Percentiles rank a stretch among this genome's conserved stretches.
Evolutionary conservation across 192 early-diverging fungal species (phyloP).

Genomic region (Entomortierella lignicola): DNA sequence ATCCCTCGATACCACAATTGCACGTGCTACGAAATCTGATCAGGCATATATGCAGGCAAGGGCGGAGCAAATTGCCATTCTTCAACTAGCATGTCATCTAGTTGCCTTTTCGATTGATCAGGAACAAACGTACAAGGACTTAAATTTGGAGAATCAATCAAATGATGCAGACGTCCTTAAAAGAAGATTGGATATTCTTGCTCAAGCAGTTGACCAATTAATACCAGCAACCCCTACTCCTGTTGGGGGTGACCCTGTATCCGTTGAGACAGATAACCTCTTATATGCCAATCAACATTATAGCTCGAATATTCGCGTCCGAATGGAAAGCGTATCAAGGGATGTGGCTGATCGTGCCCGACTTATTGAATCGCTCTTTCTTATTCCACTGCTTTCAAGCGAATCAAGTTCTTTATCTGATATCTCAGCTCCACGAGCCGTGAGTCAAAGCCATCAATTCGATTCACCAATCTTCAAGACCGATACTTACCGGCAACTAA

Average conservation of each 20-base stretch:
- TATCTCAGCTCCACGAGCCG: neutral
- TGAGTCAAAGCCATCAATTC: neutral
- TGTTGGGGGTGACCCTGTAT: neutral
- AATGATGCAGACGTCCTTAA: neutral
- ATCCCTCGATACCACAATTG: conserved; percentile 9
- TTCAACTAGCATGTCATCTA: conserved; percentile 29
- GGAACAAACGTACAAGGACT: neutral
- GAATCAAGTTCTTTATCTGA: neutral
- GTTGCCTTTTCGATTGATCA: conserved; percentile 41
- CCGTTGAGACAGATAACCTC: conserved; percentile 1
- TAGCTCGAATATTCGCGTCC: neutral
- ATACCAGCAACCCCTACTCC: conserved; percentile 1
- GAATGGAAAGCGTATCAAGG: neutral
- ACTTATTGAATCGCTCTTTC: conserved; percentile 23
- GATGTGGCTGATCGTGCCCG: conserved; percentile 36
- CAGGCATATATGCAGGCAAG: neutral
- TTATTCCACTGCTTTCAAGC: conserved; percentile 15
- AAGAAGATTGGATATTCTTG: conserved; percentile 26
- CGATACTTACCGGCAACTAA: conserved; percentile 9
- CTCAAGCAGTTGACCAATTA: conserved; percentile 24
- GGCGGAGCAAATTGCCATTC: conserved; percentile 25
- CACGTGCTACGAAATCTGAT: neutral
- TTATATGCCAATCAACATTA: neutral
- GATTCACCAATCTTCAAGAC: conserved; percentile 31
- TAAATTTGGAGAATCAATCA: neutral